Percentiles rank a stretch among this genome's conserved stretches.
Conservation (phyloP, 306 rosid genomes). For the Castanopsis chinensis region DNA sequence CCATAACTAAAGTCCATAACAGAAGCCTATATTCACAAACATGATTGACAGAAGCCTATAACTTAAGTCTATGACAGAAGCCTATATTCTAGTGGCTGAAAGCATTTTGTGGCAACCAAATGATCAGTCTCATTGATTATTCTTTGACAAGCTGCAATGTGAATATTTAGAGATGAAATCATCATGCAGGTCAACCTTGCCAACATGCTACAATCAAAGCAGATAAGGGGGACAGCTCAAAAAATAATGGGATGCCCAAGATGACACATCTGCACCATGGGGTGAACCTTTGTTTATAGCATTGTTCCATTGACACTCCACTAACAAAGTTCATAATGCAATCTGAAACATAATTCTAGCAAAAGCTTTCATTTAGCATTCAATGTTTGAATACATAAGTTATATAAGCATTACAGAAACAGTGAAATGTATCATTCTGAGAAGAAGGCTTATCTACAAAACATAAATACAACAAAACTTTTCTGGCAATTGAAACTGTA, state of each 20-base stretch:
- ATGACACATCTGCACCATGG: too few relatives aligned
- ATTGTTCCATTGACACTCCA: too few relatives aligned
- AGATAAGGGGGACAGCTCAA: too few relatives aligned
- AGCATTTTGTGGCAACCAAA: not conserved
- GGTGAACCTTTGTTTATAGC: too few relatives aligned
- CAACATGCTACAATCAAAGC: too few relatives aligned
- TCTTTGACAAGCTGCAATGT: not conserved
- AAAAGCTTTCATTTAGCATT: too few relatives aligned
- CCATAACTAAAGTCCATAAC: not conserved
- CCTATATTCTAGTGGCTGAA: not conserved
- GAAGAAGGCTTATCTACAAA: not conserved
- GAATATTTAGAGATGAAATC: not conserved
- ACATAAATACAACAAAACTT: not conserved
- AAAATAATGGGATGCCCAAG: too few relatives aligned
- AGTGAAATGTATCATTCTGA: not conserved
- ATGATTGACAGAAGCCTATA: not conserved
- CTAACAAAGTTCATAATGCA: too few relatives aligned
- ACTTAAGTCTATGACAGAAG: too few relatives aligned
- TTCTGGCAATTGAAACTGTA: not conserved
- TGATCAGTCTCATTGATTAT: not conserved
- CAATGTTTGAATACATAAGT: too few relatives aligned
- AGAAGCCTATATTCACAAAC: not conserved
- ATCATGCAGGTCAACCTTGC: not conserved
- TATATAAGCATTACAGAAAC: not conserved
- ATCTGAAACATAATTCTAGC: too few relatives aligned